A percentile compares a stretch with the other conserved stretches of the same genome.
phyloP scores from a whole-genome alignment of 2,329 filamentous ascomycete species.

The Aspergillus quadrilineatus region DNA sequence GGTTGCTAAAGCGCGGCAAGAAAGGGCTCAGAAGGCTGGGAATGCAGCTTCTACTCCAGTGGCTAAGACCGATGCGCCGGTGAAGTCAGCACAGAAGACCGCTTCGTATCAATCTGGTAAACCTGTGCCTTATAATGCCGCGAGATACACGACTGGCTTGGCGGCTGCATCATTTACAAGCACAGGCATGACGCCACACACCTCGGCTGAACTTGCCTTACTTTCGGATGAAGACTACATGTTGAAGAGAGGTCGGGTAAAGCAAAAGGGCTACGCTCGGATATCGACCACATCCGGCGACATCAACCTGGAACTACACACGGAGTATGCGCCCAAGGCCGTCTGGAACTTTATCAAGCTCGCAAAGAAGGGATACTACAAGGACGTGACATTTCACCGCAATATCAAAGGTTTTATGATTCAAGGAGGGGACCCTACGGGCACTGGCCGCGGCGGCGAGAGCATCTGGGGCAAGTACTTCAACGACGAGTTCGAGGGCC shows the following conservation, averaged over 20 bases:
- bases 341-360: conserved; percentile 97
- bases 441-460: conserved; percentile 83
- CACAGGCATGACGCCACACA: conserved; percentile 89
- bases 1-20: conserved; percentile 82
- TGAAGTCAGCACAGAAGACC: conserved; percentile 23
- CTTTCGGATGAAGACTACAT: conserved; percentile 95
- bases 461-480: conserved; percentile 96
- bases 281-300: conserved; percentile 82
- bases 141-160: conserved; percentile 82
- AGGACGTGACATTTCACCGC: conserved; percentile 78
- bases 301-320: conserved; percentile 83
- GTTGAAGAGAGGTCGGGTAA: conserved; percentile 84
- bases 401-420: conserved; percentile 98
- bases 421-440: conserved; percentile 90
- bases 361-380: conserved; percentile 87
- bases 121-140: conserved; percentile 71
- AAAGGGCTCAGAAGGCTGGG: conserved; percentile 61
- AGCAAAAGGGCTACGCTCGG: conserved; percentile 87
- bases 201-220: conserved; percentile 79
- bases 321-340: conserved; percentile 85
- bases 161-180: conserved; percentile 94
- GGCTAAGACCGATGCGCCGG: conserved; percentile 24
- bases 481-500: conserved; percentile 87
- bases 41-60: conserved; percentile 48
- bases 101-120: conserved; percentile 32